phyloP scores from a whole-genome alignment of 257 asterid species.

The Plantago major region DNA sequence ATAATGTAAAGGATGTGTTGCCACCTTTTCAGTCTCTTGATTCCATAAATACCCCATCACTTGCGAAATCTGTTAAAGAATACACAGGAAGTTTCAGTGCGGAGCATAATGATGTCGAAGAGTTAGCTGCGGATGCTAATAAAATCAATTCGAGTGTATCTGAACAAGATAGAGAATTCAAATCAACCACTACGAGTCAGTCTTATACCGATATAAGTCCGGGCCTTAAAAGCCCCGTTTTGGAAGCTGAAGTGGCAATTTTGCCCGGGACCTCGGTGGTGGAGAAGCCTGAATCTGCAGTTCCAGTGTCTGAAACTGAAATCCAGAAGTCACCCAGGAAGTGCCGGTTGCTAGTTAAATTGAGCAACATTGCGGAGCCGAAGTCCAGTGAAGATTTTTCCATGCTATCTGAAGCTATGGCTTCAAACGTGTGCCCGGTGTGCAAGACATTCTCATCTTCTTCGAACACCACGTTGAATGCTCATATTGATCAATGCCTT shows the following conservation, averaged over 20 bases:
- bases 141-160: conserved; percentile 31
- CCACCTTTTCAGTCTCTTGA: conserved; percentile 77
- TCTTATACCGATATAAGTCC: conserved; percentile 44
- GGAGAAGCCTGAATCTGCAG: conserved; percentile 24
- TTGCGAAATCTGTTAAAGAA: conserved; percentile 23
- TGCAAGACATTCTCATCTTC: conserved; percentile 90
- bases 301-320: conserved; percentile 25
- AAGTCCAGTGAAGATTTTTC: conserved; percentile 38
- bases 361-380: conserved; percentile 35
- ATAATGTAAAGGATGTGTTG: conserved; percentile 64
- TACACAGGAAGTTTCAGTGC: conserved; percentile 12
- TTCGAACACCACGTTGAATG: conserved; percentile 93
- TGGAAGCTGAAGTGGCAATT: conserved; percentile 31
- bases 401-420: conserved; percentile 58
- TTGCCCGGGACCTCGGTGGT: conserved; percentile 9
- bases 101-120: conserved; percentile 21
- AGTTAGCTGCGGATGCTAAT: conserved; percentile 25
- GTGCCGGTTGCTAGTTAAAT: conserved; percentile 50
- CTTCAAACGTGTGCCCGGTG: conserved; percentile 93
- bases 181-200: conserved; percentile 29
- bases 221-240: conserved; percentile 29
- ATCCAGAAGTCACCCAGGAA: conserved; percentile 44
- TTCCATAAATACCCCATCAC: conserved; percentile 34
- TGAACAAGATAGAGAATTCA: conserved; percentile 40
- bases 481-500: conserved; percentile 95